Evolutionary conservation across 2,329 filamentous ascomycete species (phyloP).

Genomic region (Sporothrix euskadiensis): DNA sequence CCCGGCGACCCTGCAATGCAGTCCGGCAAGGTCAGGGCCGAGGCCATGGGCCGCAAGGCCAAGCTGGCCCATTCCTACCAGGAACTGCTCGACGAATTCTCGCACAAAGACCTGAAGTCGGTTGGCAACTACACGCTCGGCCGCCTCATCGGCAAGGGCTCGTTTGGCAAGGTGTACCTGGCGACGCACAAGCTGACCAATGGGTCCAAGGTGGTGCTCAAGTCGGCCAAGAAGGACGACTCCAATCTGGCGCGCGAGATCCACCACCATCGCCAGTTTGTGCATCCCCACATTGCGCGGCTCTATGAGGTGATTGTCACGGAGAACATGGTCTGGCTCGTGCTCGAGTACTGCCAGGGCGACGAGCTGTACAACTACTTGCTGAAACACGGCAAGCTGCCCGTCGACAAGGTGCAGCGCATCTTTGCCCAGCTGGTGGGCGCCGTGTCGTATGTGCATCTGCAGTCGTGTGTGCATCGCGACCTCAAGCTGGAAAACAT

Average conservation of each 20-base stretch:
- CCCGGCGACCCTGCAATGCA: constrained; percentile 21
- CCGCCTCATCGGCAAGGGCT: constrained; percentile 91
- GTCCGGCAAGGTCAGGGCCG: constrained; percentile 70
- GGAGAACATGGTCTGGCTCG: constrained; percentile 91
- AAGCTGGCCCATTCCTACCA: constrained; percentile 96
- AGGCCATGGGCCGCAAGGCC: constrained; percentile 67
- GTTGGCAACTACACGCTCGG: constrained; percentile 96
- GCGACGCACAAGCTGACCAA: constrained; percentile 96
- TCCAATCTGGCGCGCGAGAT: constrained; percentile 95
- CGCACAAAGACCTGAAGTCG: constrained; percentile 82
- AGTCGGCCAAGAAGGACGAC: constrained; percentile 95
- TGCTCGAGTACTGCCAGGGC: constrained; percentile 92
- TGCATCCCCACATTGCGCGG: constrained; percentile 94
- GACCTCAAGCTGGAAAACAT: constrained; percentile 98
- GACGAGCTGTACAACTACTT: constrained; percentile 98
- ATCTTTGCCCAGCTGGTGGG: constrained; percentile 96
- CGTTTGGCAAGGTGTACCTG: constrained; percentile 97
- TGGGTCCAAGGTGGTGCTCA: constrained; percentile 98
- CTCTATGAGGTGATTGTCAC: constrained; percentile 98
- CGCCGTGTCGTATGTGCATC: constrained; percentile 92
- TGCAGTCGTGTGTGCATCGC: constrained; percentile 91
- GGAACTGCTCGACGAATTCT: constrained; percentile 95
- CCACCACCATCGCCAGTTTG: constrained; percentile 95
- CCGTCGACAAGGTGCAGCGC: constrained; percentile 84
- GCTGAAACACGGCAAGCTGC: constrained; percentile 79